Evolutionary conservation across 164 flowering plant genomes (phyloP), one percentile per base, ranked within the genome.

Genomic region (Aristolochia californica): DNA sequence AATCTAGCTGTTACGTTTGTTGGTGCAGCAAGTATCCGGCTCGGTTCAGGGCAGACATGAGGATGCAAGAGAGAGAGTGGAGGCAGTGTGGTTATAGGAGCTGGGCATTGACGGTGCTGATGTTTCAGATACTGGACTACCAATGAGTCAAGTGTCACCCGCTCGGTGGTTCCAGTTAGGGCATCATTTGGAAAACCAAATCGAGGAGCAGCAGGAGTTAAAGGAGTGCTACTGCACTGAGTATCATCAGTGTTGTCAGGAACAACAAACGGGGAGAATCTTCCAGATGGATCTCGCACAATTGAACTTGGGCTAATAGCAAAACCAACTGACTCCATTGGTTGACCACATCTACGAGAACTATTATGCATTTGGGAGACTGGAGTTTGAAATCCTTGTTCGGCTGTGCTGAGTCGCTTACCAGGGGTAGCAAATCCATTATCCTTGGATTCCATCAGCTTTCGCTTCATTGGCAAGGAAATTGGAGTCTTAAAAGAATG

Each of bases 61-160:
- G 96, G 90, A 34, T 86, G 93, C 55, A 87, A 71, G 16, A 94
- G 85, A 60, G 97, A 87, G 51, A 94, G 90, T 20, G 99, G 96
- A 0, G 99, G 99, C 59, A 94, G 78, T 54, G 99, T 94, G 12
- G 99, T 85, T 26, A 94, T 94, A 27, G 99, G 99, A 58, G 97
- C 90, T 21, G 95, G 79, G 68, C 99, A 94, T 62, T 94, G 97
- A 47, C 91, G 93, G 74, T 94, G 99, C 70, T 94, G 99, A 56
- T 94, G 96, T 73, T 94, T 88, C 61, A 94, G 67, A 62, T 84
- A 87, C 82, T 94, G 97, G 72, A 90, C 88, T 58, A 90, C 93
- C 43, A 94, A 59, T 51, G 95, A 81, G 47, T 94, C 97, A 49
- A 94, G 66, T 38, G 93, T 85, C 30, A 88, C 68, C 56, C 99